phyloP scores from a whole-genome alignment of 306 rosid species.

The Comarum palustre region DNA sequence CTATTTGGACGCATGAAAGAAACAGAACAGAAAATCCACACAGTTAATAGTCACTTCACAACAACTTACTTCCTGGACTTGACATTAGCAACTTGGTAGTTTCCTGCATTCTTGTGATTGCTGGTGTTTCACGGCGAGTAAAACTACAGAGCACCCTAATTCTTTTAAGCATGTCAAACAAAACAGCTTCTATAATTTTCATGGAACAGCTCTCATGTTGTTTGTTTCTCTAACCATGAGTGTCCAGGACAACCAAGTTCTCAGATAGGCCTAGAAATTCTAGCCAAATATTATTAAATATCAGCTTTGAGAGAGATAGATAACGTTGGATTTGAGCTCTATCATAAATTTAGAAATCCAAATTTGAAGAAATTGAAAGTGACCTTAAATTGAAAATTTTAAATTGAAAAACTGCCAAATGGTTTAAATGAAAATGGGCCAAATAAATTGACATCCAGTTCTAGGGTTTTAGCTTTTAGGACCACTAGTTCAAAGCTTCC shows the following conservation, averaged over 20 bases:
- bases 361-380: neutral
- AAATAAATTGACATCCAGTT: neutral
- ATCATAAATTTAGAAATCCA: neutral
- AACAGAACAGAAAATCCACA: neutral
- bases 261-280: constrained; percentile 12
- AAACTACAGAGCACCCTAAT: neutral
- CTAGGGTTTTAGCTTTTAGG: neutral
- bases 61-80: neutral
- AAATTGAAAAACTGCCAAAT: neutral
- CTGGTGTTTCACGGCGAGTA: neutral
- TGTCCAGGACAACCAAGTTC: neutral
- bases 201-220: neutral
- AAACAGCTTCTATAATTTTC: neutral
- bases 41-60: neutral
- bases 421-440: constrained; percentile 1
- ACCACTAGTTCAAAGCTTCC: neutral
- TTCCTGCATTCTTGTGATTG: neutral
- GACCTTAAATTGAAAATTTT: neutral
- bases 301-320: neutral
- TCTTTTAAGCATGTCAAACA: neutral
- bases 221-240: constrained; percentile 1
- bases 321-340: neutral
- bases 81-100: neutral
- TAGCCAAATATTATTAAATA: neutral
- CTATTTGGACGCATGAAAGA: neutral